Base-by-base conservation (phyloP, 306 rosid species). In the Gastrolobium bilobum region DNA sequence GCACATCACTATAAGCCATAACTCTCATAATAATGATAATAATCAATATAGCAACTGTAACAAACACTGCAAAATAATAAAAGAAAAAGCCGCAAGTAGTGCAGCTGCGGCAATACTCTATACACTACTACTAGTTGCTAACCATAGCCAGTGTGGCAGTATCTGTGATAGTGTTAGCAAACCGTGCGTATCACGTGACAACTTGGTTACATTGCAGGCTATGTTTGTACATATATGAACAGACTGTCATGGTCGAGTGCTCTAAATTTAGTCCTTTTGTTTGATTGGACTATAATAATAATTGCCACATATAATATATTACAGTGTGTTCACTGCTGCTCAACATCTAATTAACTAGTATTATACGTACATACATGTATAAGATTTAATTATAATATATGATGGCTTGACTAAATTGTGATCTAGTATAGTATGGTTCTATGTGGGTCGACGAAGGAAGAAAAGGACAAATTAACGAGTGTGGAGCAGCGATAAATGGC, bases 121-220 rank as follows among this genome's bases (percentile, higher is more conserved):
- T 11, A 9, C 14, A 37, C 47, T 62, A 31, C 48, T 14, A 38
- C 68, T 62, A n/a, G 26, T 20, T 20, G 26, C 47, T 37, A 52
- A 46, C n/a, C 10, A 15, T 15, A 35, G 10, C 50, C 50, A 29
- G 34, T 33, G 57, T 29, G 58, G 4, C 53, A 56, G 29, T 72
- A 40, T 56, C 8, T 13, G 30, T 39, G 29, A 31, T 71, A 9
- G 14, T n/a, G 11, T 29, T 26, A 13, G 30, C 37, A 10, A 56
- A 39, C 59, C 38, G 30, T 54, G 42, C 65, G 9, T 4, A 42
- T 39, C 78, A 73, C 78, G 78, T 73, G 78, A 73, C 79, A 58
- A 44, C 59, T 11, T 73, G 68, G 34, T 73, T 31, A 10, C 40
- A 26, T 54, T 60, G 30, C 54, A 56, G 42, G 13, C 65, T 39